Evolutionary conservation across 1,139 yeast species (phyloP), one percentile per base, ranked within the genome.

Genomic region (Magnusiomyces ingens): DNA sequence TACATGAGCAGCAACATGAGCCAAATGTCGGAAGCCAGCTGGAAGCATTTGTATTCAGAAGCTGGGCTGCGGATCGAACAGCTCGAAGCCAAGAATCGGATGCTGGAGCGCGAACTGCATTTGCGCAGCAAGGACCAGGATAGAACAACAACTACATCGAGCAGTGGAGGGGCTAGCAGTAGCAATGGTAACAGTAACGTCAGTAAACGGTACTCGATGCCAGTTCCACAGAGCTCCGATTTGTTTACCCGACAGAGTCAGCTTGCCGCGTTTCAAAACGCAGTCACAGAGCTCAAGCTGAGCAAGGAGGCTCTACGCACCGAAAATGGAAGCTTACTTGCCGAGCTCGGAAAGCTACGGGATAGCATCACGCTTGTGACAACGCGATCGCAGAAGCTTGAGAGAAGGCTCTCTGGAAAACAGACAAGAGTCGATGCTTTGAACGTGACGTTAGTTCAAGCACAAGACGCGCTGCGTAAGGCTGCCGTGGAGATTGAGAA

Each of bases 301-400:
- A 32, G 36, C 15, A 52, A 52, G 21, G 52, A 52, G 21, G 15
- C 50, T 8, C 50, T 52, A 37, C 40, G 49, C 29, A 49, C 38
- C 26, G 51, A 52, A 19, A 52, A 52, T 15, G 47, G 40, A 12
- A 22, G 38, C 17, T 40, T 49, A 19, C 42, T 21, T 2, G 15
- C 13, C 5, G 52, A 52, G 19, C 19, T 50, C 35, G 38, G 29
- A 1, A 32, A 11, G 21, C 41, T 29, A 17, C 40, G 45, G 43
- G 50, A 44, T 10, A 15, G 21, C 19, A 26, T 49, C 40, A 35
- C 40, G 22, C n/a, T 29, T 6, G 15, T 45, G 11, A 37, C 43
- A 22, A 5, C 32, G 18, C 42, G 50, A n/a, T 17, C 36, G 11
- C 45, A 51, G 36, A 17, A 17, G 11, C 45, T 51, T 13, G 54